Percentiles rank a stretch among this genome's conserved stretches.
These are phyloP conservation scores for Agaricales sp. DNA, from an alignment of 1,284 basidiomycete species.

Conservation along the genomic window DNA sequence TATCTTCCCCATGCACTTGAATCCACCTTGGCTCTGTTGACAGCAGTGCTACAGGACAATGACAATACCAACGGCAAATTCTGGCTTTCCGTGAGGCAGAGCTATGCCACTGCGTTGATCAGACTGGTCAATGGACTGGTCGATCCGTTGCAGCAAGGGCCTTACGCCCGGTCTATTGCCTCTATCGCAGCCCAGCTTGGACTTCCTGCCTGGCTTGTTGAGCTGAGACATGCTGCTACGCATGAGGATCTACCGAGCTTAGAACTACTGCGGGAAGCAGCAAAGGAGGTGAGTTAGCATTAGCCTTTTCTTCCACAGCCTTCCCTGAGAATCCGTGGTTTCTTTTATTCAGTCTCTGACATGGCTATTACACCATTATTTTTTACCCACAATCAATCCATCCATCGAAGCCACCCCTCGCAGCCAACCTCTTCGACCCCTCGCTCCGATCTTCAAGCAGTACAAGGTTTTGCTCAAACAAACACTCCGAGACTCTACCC, in stretches of 20 bases:
- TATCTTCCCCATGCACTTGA: conserved; percentile 66
- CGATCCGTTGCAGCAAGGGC: conserved; percentile 84
- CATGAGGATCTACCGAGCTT: conserved; percentile 93
- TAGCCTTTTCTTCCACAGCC: neutral
- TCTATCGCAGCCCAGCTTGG: conserved; percentile 82
- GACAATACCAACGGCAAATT: conserved; percentile 18
- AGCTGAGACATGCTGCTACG: conserved; percentile 89
- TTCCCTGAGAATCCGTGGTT: neutral
- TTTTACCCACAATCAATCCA: conserved; percentile 64
- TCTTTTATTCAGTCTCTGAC: conserved; percentile 44
- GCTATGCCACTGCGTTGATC: conserved; percentile 72
- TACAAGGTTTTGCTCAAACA: conserved; percentile 63
- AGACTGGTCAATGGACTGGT: conserved; percentile 92
- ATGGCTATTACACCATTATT: conserved; percentile 78
- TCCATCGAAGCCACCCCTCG: conserved; percentile 23
- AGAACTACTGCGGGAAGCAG: conserved; percentile 67
- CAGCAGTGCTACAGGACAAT: conserved; percentile 46
- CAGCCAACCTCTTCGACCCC: conserved; percentile 31
- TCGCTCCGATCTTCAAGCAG: conserved; percentile 49
- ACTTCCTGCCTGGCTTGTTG: conserved; percentile 86
- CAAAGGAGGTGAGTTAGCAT: conserved; percentile 45
- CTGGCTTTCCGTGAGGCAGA: conserved; percentile 45
- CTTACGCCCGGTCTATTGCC: conserved; percentile 84
- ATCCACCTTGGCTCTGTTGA: conserved; percentile 59
- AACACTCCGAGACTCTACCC: conserved; percentile 48